Evolutionary conservation across 1,284 basidiomycete species (phyloP), one percentile per base, ranked within the genome.

Genomic region (Inonotus hispidus): DNA sequence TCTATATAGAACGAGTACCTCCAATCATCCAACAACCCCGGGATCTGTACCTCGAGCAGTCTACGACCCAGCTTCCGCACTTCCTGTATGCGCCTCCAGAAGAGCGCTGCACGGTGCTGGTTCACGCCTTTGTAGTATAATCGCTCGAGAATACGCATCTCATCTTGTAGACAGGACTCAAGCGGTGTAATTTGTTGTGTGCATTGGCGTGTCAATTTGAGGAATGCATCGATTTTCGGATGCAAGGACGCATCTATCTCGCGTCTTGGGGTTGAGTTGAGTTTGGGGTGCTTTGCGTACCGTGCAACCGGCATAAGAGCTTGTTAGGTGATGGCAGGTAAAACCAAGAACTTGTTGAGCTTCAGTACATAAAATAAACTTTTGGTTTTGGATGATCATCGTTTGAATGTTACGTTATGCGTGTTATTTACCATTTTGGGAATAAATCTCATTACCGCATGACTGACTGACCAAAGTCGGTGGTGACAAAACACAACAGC

Each of bases 91-190:
- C 82, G 82, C 68, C 80, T 79, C 87, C 88, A 91, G 69, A 88
- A 90, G 10, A 90, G 71, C 32, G 89, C 80, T 16, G 77, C 70
- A 29, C 85, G 82, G 68, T 92, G 90, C 68, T 92, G 88, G 67
- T 90, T 92, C 68, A 88, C 89, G 62, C 82, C 83, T 67, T 90
- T 90, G 74, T 92, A 92, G 69, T 85, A 87, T 0, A 92, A 68
- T 63, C 87, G 77, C 66, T 87, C 83, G 29, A 91, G 73, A 25
- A 88, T 68, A 56, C 79, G 78, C 14, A 83, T 68, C 66, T 92
- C 90, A 45, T 82, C 79, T 2, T 72, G 69, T 57, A 82, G 79
- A 19, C 72, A 69, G 41, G 73, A 68, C 45, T 82, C 66, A 19
- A 75, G 71, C 29, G 75, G 68, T 53, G 79, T 78, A 8, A 88